These are phyloP conservation scores for Monosporascus sp. DNA, from an alignment of 2,329 filamentous ascomycete genomes.

Conservation along the genomic window DNA sequence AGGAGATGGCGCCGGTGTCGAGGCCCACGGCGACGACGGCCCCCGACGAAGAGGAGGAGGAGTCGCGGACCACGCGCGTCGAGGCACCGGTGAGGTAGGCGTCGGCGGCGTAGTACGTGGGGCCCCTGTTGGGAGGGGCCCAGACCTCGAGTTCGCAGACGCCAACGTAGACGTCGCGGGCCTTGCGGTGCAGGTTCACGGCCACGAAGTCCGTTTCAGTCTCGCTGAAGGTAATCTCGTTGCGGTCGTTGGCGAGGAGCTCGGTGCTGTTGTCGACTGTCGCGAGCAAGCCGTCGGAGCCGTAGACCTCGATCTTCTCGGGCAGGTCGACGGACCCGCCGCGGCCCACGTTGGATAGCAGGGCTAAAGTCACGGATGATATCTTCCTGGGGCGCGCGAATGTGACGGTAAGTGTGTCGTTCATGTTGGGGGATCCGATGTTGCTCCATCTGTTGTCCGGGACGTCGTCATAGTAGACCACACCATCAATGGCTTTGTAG, in stretches of 20 bases:
- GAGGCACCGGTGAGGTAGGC: slow-evolving; percentile 20
- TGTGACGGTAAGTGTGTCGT: slow-evolving; percentile 28
- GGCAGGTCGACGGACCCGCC: slow-evolving; percentile 27
- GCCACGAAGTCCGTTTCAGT: slow-evolving; percentile 24
- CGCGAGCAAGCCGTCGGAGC: slow-evolving; percentile 14
- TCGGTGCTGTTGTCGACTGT: slow-evolving; percentile 9
- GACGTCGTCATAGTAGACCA: slow-evolving; percentile 32
- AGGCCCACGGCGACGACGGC: slow-evolving; percentile 17
- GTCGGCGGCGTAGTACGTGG: slow-evolving; percentile 21
- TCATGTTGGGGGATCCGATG: slow-evolving; percentile 25
- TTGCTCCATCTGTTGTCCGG: slow-evolving; percentile 36
- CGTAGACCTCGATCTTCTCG: slow-evolving; percentile 20
- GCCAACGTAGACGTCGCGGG: slow-evolving; percentile 18
- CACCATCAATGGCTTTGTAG: slow-evolving; percentile 36
- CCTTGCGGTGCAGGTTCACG: slow-evolving; percentile 22
- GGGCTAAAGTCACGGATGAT: slow-evolving; percentile 26
- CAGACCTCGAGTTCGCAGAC: slow-evolving; percentile 29
- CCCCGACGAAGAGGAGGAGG: slow-evolving; percentile 5
- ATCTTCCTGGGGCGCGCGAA: slow-evolving; percentile 28
- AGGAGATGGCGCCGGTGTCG: slow-evolving; percentile 22
- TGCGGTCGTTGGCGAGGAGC: slow-evolving; percentile 22
- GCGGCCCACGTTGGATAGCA: slow-evolving; percentile 26
- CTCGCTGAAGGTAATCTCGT: slow-evolving; percentile 18
- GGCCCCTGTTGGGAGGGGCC: slow-evolving; percentile 16
- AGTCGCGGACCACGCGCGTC: slow-evolving; percentile 19